Evolutionary conservation across 257 asterid genomes (phyloP), one percentile per base, ranked within the genome.

Genomic region (Cruciata laevipes): DNA sequence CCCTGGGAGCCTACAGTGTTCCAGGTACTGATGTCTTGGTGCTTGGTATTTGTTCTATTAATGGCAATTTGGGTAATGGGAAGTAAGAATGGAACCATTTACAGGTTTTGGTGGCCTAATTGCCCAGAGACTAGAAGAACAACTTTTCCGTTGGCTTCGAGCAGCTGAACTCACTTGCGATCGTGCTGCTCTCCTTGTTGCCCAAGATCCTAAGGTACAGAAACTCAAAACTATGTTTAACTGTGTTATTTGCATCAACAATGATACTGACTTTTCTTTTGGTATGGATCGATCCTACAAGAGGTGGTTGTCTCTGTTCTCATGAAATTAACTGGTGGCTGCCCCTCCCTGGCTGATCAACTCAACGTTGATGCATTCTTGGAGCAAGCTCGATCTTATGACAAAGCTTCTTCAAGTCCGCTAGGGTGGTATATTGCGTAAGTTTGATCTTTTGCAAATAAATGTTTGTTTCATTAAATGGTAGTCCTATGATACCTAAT

Each of bases 81-180:
- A 32, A 53, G 61, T 37, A n/a, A 72, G 66, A 57, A 65, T 68
- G 69, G 62, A 53, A 64, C 74, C 65, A 59, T 66, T 74, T 57
- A 63, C 69, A 89, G 98, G 98, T 68, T 81, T 92, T 35, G 97
- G 98, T 70, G 77, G 91, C 73, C 69, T 92, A 72, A 86, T 92
- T 62, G 97, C 98, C 78, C 93, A 89, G 82, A 82, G 85, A 69
- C 80, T 92, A 70, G 97, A 92, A 82, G 98, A 92, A 61, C 97
- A 92, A 71, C 89, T 92, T 69, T 75, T 89, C 74, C 96, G 98
- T 69, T 92, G 98, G 97, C 87, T 92, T 76, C 86, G 97, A 6
- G 97, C 98, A 71, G 98, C 98, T 51, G 98, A 92, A 69, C 95
- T 92, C 56, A 92, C 98, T 63, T 92, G 97, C 71, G 98, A 92